These are phyloP conservation scores for Neofusicoccum kwambonambiense DNA, from an alignment of 2,329 filamentous ascomycete species.

Conservation along the genomic window DNA sequence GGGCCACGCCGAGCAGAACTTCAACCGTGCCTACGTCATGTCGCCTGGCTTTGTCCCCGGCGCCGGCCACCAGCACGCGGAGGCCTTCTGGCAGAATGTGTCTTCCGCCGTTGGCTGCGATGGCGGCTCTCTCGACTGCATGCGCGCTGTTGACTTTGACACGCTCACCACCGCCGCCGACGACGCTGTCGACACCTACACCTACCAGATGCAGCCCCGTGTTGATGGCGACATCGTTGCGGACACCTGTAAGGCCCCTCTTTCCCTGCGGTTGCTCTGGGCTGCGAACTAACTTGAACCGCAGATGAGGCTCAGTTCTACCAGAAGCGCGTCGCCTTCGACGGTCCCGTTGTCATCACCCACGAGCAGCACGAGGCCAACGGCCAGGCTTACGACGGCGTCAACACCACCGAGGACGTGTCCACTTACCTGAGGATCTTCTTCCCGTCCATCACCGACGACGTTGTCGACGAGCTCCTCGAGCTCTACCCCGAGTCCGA, in stretches of 20 bases:
- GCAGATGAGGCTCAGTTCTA: conserved; percentile 36
- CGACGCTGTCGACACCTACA: conserved; percentile 27
- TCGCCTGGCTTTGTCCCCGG: conserved; percentile 35
- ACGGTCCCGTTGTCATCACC: conserved; percentile 35
- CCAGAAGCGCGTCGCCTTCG: conserved; percentile 38
- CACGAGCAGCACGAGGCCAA: conserved; percentile 40
- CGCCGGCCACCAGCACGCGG: conserved; percentile 36
- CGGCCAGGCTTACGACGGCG: conserved; percentile 28
- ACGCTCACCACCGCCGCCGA: conserved; percentile 30
- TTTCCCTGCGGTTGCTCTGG: not conserved
- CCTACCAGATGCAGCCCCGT: conserved; percentile 38
- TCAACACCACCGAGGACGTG: conserved; percentile 35
- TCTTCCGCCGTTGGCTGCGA: conserved; percentile 32
- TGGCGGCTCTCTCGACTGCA: conserved; percentile 31
- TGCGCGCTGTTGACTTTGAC: conserved; percentile 31
- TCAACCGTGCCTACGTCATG: conserved; percentile 29
- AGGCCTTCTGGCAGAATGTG: conserved; percentile 35
- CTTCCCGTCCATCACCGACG: conserved; percentile 37
- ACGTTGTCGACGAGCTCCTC: conserved; percentile 30
- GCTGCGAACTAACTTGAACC: not conserved
- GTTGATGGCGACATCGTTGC: conserved; percentile 38
- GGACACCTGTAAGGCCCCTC: conserved; percentile 27
- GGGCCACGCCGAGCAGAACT: conserved; percentile 32
- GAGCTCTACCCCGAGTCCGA: conserved; percentile 34
- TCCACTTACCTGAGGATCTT: conserved; percentile 30